Evolutionary conservation across 2,329 filamentous ascomycete species (phyloP).

Genomic region (Sclerotinia subarctica): DNA sequence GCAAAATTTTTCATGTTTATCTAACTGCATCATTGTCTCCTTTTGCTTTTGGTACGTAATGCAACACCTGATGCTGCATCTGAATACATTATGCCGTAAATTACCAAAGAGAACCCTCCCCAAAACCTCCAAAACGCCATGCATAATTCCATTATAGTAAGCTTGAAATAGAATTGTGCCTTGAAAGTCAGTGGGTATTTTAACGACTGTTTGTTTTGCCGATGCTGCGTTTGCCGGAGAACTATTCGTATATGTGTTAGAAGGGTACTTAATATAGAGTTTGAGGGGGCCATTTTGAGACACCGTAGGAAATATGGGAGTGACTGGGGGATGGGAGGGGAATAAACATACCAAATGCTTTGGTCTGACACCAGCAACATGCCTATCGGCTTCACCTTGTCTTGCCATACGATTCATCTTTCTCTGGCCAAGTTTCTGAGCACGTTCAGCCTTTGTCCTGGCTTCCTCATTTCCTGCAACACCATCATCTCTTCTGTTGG

Average conservation of each 20-base stretch:
- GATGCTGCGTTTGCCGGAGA: conserved; percentile 87
- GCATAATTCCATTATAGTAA: conserved; percentile 17
- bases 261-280: not conserved
- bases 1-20: not conserved
- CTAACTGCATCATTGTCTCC: not conserved
- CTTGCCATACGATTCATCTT: conserved; percentile 98
- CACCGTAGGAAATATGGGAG: not conserved
- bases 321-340: not conserved
- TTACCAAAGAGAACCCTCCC: conserved; percentile 13
- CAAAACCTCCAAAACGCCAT: conserved; percentile 17
- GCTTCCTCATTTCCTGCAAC: conserved; percentile 60
- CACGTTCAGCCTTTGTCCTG: conserved; percentile 76
- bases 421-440: conserved; percentile 89
- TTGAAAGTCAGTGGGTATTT: conserved; percentile 30
- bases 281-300: not conserved
- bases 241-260: conserved; percentile 49
- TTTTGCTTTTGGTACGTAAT: conserved; percentile 12
- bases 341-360: conserved; percentile 79
- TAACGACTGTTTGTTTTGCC: conserved; percentile 79
- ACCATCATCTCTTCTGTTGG: conserved; percentile 73
- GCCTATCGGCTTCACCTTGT: conserved; percentile 94
- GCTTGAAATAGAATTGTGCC: conserved; percentile 12
- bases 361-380: conserved; percentile 72
- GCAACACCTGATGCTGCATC: conserved; percentile 14
- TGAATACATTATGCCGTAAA: conserved; percentile 18